A percentile compares a stretch with the other conserved stretches of the same genome.
These are phyloP conservation scores for Balansia obtecta DNA, from an alignment of 2,329 filamentous ascomycete species.

Conservation along the genomic window DNA sequence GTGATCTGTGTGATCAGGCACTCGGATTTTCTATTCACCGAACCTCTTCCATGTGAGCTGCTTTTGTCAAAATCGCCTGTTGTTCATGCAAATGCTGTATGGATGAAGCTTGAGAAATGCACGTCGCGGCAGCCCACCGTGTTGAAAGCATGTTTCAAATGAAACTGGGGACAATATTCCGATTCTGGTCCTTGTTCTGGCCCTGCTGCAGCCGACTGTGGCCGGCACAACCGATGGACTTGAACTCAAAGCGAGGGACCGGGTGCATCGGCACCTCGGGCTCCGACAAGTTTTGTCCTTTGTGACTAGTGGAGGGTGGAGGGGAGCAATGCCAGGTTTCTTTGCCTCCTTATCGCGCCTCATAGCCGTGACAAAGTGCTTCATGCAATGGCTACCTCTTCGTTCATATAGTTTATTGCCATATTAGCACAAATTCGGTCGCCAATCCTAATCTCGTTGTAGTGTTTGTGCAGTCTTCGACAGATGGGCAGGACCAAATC, in stretches of 20 bases:
- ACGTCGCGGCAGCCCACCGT: neutral
- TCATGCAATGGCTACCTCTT: too few relatives aligned
- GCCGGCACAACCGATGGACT: neutral
- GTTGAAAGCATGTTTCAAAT: neutral
- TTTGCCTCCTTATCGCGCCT: neutral
- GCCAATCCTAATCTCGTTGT: too few relatives aligned
- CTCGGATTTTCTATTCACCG: slow-evolving; percentile 1
- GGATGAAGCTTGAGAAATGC: neutral
- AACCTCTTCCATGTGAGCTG: neutral
- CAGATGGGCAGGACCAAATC: too few relatives aligned
- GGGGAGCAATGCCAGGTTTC: too few relatives aligned
- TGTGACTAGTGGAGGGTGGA: neutral
- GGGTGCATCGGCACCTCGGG: neutral
- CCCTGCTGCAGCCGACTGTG: neutral
- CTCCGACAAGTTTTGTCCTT: neutral
- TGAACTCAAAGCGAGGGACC: neutral
- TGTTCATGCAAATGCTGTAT: neutral
- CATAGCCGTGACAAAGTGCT: neutral
- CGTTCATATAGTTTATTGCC: too few relatives aligned
- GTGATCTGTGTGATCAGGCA: neutral
- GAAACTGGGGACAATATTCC: neutral
- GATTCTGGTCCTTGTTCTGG: neutral
- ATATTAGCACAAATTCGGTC: too few relatives aligned
- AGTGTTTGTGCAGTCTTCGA: too few relatives aligned
- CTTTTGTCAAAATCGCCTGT: neutral